Conservation (phyloP, 2,329 filamentous ascomycete species). For the Diaporthe capsici region DNA sequence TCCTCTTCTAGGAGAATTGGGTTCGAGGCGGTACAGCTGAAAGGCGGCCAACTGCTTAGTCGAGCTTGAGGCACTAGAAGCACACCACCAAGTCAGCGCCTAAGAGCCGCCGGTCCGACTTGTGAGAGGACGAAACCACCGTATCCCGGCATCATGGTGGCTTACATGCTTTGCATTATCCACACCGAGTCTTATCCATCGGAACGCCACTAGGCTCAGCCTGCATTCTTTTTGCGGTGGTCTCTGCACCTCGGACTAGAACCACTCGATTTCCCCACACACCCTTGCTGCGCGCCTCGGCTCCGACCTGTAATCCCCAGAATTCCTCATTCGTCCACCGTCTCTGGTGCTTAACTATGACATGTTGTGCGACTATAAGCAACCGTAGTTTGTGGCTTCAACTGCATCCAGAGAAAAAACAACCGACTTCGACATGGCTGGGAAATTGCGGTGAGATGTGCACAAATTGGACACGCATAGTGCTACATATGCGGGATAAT, state of each 20-base stretch:
- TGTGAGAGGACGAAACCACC: not conserved
- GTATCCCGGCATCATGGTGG: constrained; percentile 13
- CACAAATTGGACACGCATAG: not conserved
- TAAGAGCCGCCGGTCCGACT: not conserved
- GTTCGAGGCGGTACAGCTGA: constrained; percentile 1
- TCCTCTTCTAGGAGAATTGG: not conserved
- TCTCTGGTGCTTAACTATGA: not conserved
- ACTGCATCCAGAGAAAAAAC: not conserved
- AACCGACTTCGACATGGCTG: not conserved
- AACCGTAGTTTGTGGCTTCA: not conserved
- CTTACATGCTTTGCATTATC: constrained; percentile 5
- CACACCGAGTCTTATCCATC: constrained; percentile 16
- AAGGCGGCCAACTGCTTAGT: not conserved
- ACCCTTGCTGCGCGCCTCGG: not conserved
- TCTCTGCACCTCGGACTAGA: not conserved
- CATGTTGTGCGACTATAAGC: not conserved
- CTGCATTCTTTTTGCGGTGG: not conserved
- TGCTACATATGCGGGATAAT: not conserved
- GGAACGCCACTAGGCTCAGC: constrained; percentile 10
- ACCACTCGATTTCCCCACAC: not conserved
- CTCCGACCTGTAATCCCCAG: not conserved
- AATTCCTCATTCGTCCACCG: not conserved
- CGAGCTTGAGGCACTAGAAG: constrained; percentile 10
- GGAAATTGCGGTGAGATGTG: not conserved
- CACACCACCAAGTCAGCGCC: constrained; percentile 26